A percentile compares a stretch with the other conserved stretches of the same genome.
Conservation (phyloP, 139 green algal species). For the Chlorella ohadii region DNA sequence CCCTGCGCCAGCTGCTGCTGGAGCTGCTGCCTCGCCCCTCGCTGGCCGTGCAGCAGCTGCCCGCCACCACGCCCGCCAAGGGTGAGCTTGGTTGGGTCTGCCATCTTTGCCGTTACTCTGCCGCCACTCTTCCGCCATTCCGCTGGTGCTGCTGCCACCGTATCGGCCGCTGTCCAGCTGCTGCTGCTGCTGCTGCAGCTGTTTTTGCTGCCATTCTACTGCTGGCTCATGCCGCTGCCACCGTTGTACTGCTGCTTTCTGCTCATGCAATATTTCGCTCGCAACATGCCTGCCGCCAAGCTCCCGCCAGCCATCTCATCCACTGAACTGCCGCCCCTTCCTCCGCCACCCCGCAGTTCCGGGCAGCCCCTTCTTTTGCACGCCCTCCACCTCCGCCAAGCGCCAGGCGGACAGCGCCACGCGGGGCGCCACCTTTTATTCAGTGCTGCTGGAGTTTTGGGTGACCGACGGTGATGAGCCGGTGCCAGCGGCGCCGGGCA, state of each 20-base stretch:
- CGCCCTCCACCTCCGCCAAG: not conserved
- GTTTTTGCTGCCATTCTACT: not conserved
- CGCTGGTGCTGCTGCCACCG: too few relatives aligned
- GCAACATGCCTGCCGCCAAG: too few relatives aligned
- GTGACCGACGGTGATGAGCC: slow-evolving; percentile 76
- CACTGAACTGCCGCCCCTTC: too few relatives aligned
- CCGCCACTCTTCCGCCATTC: too few relatives aligned
- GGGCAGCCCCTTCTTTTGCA: slow-evolving; percentile 32
- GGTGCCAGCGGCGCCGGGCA: slow-evolving; percentile 44
- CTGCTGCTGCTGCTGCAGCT: not conserved
- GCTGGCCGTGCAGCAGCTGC: not conserved
- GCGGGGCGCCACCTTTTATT: slow-evolving; percentile 37
- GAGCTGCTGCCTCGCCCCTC: slow-evolving; percentile 66
- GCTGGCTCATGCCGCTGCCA: too few relatives aligned
- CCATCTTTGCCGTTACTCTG: not conserved
- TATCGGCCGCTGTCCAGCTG: not conserved
- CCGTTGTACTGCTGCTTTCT: not conserved
- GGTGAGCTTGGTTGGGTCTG: not conserved
- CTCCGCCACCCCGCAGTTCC: not conserved
- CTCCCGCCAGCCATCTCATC: not conserved
- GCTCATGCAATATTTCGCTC: too few relatives aligned
- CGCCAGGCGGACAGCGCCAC: slow-evolving; percentile 6
- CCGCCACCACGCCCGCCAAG: not conserved
- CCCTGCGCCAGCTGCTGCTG: slow-evolving; percentile 72
- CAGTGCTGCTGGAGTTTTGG: slow-evolving; percentile 82